These are phyloP conservation scores for Lactarius hatsudake DNA, from an alignment of 768 basidiomycete species.

Conservation along the genomic window DNA sequence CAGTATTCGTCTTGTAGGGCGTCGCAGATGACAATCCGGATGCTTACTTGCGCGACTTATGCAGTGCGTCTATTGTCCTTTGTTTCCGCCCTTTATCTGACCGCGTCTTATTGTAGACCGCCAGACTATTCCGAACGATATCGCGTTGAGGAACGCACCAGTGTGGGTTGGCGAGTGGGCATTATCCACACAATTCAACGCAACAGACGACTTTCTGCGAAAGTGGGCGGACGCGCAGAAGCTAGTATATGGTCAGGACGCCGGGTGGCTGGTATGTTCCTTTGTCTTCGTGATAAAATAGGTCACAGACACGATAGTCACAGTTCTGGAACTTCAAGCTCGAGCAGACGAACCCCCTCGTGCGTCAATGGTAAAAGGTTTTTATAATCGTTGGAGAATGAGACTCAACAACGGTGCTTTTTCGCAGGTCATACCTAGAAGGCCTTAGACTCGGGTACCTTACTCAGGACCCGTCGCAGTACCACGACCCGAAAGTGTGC, in stretches of 20 bases:
- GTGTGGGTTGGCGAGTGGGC: constrained; percentile 61
- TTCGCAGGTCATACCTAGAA: constrained; percentile 66
- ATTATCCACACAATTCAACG: constrained; percentile 60
- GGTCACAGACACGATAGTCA: neutral
- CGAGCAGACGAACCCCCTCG: constrained; percentile 52
- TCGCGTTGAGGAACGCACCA: constrained; percentile 44
- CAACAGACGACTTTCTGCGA: constrained; percentile 56
- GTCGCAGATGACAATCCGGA: constrained; percentile 62
- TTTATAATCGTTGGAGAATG: neutral
- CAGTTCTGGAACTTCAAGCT: constrained; percentile 77
- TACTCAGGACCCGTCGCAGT: constrained; percentile 56
- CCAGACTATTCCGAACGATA: constrained; percentile 49
- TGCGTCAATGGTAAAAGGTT: constrained; percentile 60
- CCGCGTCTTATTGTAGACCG: constrained; percentile 46
- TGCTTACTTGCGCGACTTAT: constrained; percentile 65
- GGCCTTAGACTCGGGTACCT: constrained; percentile 58
- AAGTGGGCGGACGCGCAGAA: constrained; percentile 81
- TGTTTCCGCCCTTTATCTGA: neutral
- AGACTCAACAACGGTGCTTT: neutral
- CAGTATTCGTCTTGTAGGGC: constrained; percentile 43
- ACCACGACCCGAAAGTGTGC: constrained; percentile 63
- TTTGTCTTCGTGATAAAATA: neutral
- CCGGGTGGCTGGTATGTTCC: constrained; percentile 63
- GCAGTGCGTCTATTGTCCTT: constrained; percentile 50
- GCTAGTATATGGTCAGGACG: constrained; percentile 53